Evolutionary conservation across 352 stramenopile species (phyloP).

Genomic region (Nothophytophthora sp.): DNA sequence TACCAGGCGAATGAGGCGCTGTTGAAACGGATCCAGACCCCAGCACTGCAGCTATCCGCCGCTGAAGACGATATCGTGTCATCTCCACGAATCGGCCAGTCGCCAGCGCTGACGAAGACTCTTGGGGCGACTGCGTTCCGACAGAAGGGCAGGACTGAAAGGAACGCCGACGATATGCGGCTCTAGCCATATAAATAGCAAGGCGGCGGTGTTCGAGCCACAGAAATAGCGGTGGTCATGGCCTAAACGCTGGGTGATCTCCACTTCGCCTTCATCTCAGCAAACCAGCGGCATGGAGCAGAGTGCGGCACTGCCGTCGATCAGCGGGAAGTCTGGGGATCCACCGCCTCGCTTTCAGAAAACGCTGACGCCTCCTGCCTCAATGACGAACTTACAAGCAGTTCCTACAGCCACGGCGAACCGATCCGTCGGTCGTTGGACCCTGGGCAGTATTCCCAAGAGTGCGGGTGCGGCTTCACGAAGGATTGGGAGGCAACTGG

Average conservation of each 20-base stretch:
- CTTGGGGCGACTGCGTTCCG: background rate
- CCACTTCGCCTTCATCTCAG: no score
- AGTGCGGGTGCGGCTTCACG: slow-evolving; percentile 23
- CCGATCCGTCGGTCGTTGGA: background rate
- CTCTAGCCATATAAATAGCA: slow-evolving; percentile 25
- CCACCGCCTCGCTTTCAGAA: background rate
- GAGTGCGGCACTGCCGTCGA: slow-evolving; percentile 12
- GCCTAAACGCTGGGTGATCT: no score
- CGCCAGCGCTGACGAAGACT: slow-evolving; percentile 4
- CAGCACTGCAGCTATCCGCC: slow-evolving; percentile 7
- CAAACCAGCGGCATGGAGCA: no score
- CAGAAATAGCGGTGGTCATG: no score
- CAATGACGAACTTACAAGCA: no score
- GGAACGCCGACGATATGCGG: background rate
- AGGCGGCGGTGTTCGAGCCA: slow-evolving; percentile 4
- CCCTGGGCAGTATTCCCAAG: slow-evolving; percentile 13
- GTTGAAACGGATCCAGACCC: slow-evolving; percentile 37
- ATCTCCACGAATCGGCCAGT: background rate
- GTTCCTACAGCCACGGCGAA: background rate
- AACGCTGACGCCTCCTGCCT: background rate
- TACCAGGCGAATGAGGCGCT: slow-evolving; percentile 70
- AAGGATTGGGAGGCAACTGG: background rate
- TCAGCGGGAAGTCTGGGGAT: slow-evolving; percentile 8
- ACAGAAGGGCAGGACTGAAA: slow-evolving; percentile 1
- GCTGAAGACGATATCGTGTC: slow-evolving; percentile 2